A percentile compares a stretch with the other conserved stretches of the same genome.
Conservation (phyloP, 441 rosid species). For the Heliophila coronopifolia region DNA sequence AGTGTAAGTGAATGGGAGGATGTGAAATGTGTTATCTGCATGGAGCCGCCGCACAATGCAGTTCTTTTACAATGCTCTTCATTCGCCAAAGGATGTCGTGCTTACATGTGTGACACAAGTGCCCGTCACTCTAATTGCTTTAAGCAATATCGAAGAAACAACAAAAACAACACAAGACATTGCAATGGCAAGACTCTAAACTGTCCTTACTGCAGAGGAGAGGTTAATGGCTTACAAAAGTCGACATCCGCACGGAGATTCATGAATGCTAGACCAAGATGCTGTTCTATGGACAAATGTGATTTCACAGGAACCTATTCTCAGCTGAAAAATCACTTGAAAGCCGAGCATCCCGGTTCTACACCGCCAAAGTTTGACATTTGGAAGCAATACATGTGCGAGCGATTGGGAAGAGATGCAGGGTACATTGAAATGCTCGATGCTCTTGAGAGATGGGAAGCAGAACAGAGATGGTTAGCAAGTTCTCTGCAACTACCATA, state of each 20-base stretch:
- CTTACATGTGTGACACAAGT: conserved; percentile 62
- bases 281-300: conserved; percentile 22
- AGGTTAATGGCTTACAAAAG: conserved; percentile 26
- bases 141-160: conserved; percentile 38
- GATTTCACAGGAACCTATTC: conserved; percentile 28
- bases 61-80: conserved; percentile 53
- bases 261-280: conserved; percentile 34
- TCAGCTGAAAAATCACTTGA: conserved; percentile 28
- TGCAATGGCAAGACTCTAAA: conserved; percentile 28
- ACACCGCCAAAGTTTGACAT: conserved; percentile 11
- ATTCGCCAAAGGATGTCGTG: conserved; percentile 46
- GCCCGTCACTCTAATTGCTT: conserved; percentile 59
- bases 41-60: conserved; percentile 67
- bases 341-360: conserved; percentile 26
- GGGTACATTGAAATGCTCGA: conserved; percentile 18
- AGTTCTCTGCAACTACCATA: conserved; percentile 15
- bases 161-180: conserved; percentile 19
- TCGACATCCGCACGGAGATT: conserved; percentile 23
- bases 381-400: conserved; percentile 30
- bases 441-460: conserved; percentile 26
- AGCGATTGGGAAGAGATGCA: conserved; percentile 22
- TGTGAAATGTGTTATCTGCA: conserved; percentile 52
- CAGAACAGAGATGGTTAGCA: conserved; percentile 4
- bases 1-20: conserved; percentile 52
- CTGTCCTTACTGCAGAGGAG: conserved; percentile 31